Conservation (phyloP, 129 eudicot genomes). For the Arctium minus region DNA sequence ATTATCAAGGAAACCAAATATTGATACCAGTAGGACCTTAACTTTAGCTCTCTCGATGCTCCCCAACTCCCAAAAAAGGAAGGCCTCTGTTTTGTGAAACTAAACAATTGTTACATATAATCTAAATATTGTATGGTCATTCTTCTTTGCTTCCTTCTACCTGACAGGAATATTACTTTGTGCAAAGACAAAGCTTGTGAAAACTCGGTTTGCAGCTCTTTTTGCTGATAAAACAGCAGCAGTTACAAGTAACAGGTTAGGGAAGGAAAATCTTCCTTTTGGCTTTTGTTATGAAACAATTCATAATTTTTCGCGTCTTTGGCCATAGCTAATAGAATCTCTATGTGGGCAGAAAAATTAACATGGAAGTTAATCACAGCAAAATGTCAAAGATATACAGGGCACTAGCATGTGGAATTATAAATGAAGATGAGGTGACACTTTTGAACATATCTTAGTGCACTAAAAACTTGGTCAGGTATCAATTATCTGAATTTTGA, state of each 20-base stretch:
- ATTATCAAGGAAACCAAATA: neutral
- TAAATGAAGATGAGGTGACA: conserved; percentile 62
- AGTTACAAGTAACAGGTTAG: conserved; percentile 55
- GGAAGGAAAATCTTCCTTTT: neutral
- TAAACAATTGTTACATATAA: neutral
- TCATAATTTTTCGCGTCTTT: neutral
- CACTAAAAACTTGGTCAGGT: too few relatives aligned
- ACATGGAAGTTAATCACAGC: conserved; percentile 26
- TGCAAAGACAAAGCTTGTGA: conserved; percentile 89
- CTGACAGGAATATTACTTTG: conserved; percentile 84
- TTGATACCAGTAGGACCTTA: neutral
- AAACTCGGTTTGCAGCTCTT: conserved; percentile 72
- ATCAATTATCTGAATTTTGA: too few relatives aligned
- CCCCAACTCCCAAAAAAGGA: neutral
- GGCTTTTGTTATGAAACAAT: neutral
- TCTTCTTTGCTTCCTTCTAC: neutral
- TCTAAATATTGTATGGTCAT: neutral
- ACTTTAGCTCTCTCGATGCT: neutral
- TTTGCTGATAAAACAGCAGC: conserved; percentile 90
- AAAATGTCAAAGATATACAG: conserved; percentile 81
- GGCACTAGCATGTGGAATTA: conserved; percentile 71
- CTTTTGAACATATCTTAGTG: neutral
- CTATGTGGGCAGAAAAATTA: conserved; percentile 36
- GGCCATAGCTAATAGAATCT: conserved; percentile 15
- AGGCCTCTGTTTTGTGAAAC: neutral